Base-by-base conservation (phyloP, 305 asterid genomes). In the Salvia sclarea region DNA sequence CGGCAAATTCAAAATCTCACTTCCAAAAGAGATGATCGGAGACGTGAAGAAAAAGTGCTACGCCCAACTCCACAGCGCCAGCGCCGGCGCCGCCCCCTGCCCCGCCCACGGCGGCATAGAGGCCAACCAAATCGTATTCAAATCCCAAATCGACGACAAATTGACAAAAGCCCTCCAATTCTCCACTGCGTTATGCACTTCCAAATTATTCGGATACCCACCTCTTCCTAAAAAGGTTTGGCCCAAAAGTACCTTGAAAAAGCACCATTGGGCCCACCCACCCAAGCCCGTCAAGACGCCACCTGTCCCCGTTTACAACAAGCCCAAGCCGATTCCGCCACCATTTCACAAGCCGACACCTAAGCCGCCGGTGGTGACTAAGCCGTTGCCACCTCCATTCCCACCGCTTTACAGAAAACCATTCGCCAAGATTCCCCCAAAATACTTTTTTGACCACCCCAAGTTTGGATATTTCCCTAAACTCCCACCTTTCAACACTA, bases 51-150 rank as follows among this genome's bases (percentile, higher is more conserved):
- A 81, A 14, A 84, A 84, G 18, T 91, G 98, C 70, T 85, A 82
- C 57, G 95, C 91, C 12, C 95, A 89, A 24, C 90, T 91, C 57
- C 91, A 87, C 31, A 84, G 82, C 74, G 87, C 89, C 31, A 84
- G 82, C 74, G 87, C 89, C 17, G 71, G 85, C 12, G 79, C 85
- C 25, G 38, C 59, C 38, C 95, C 94, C 1, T 91, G 98, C 74
- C 86, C 93, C 0, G 80, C 87, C 25, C 85, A 76, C 49, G 28
- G 70, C 21, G 84, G 86, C 48, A 17, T 79, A 0, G 86, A 85
- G 25, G 77, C 84, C 53, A 12, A 84, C 55, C 83, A 87, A 68
- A 76, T 91, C 18, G 71, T 76, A 6, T 45, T 75, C 63, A 82
- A 78, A 56, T 44, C 81, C 20, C 73, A 66, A 55, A 37, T 44